Conservation (phyloP, 2,329 filamentous ascomycete genomes). For the Neoscytalidium dimidiatum region DNA sequence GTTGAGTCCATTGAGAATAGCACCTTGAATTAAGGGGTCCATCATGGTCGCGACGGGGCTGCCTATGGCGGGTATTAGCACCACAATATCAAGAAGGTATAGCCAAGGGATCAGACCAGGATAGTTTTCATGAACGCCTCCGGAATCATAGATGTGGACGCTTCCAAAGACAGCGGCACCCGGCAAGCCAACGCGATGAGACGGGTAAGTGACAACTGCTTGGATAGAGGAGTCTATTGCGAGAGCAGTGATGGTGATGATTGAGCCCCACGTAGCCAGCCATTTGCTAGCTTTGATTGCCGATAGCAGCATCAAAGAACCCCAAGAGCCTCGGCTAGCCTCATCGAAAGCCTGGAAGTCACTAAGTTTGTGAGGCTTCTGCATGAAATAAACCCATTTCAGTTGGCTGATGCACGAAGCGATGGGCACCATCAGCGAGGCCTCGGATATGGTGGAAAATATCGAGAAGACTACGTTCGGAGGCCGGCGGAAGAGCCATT, state of each 20-base stretch:
- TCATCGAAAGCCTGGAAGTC: slow-evolving; percentile 26
- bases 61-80: too few species aligned
- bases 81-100: too few species aligned
- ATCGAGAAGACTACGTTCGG: too few species aligned
- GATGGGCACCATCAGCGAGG: slow-evolving; percentile 22
- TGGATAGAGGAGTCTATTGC: background rate
- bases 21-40: slow-evolving; percentile 21
- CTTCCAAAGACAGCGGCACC: too few species aligned
- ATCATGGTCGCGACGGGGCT: too few species aligned
- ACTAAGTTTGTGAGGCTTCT: slow-evolving; percentile 15
- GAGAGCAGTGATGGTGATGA: background rate
- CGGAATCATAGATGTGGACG: too few species aligned
- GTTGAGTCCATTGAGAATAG: slow-evolving; percentile 21
- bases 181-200: too few species aligned
- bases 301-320: background rate
- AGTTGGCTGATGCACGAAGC: slow-evolving; percentile 25
- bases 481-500: too few species aligned
- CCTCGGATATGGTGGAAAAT: background rate
- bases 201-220: too few species aligned
- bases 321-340: slow-evolving; percentile 27
- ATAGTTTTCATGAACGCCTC: too few species aligned
- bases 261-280: background rate
- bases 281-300: too few species aligned
- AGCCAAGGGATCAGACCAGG: too few species aligned
- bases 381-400: slow-evolving; percentile 28